Evolutionary conservation across 139 green algal genomes (phyloP), one percentile per base, ranked within the genome.

Genomic region (Coccomyxa sp.): DNA sequence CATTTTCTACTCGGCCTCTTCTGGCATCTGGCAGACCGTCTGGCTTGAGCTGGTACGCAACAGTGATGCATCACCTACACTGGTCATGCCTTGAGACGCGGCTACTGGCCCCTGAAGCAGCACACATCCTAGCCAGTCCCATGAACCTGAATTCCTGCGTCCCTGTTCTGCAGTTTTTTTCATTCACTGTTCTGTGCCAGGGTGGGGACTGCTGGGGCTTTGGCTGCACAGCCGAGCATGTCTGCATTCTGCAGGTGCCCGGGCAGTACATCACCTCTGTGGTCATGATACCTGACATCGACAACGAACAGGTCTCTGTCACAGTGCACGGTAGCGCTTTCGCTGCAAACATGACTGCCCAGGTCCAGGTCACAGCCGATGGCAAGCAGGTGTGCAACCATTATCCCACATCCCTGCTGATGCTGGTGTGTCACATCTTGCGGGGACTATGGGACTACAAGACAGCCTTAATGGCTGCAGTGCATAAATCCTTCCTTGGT

Each of bases 21-120:
- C 44, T 39, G 71, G 79, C 39, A 82, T 82, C 73, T 82, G 79
- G 79, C 72, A 82, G 72, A 79, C 79, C 27, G 73, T 82, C 16
- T 82, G 79, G 79, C 58, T 82, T n/a, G 79, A 82, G 38, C 79
- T 73, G 54, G 79, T 78, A n/a, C 50, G 44, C 3, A 33, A 31
- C n/a, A n/a, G n/a, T n/a, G n/a, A n/a, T n/a, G n/a, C n/a, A n/a
- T n/a, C n/a, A n/a, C n/a, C n/a, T n/a, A n/a, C n/a, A n/a, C n/a
- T n/a, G n/a, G n/a, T n/a, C n/a, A n/a, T n/a, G n/a, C n/a, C n/a
- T n/a, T n/a, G n/a, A n/a, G n/a, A n/a, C n/a, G n/a, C n/a, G n/a
- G n/a, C n/a, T n/a, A n/a, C n/a, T n/a, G n/a, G n/a, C n/a, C n/a
- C n/a, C n/a, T n/a, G n/a, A n/a, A n/a, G n/a, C n/a, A n/a, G n/a